Evolutionary conservation across 805 yeast species (phyloP), one percentile per base, ranked within the genome.

Genomic region (Metschnikowia vanudenii): DNA sequence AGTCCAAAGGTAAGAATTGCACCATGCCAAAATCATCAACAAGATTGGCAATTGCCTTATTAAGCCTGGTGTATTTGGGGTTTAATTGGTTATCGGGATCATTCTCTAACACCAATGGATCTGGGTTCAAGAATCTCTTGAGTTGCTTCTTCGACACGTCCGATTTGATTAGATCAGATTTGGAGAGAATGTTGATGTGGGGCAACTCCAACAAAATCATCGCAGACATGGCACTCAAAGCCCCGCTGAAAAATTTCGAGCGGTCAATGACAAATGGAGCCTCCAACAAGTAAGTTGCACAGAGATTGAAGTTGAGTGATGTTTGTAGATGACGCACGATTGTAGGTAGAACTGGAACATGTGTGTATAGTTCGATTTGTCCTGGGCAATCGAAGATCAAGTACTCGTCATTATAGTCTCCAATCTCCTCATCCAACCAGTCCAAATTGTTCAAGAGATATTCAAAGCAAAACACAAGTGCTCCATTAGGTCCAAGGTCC

Each of bases 21-120:
- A 94, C 97, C 99, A 94, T 94, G 6, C 99, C 99, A 64, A 94
- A 94, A 59, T 94, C 99, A 61, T 94, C 98, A 30, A 91, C 95
- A 55, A 94, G 72, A 52, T 85, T 82, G 0, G 97, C 97, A 55
- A 94, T 90, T 13, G 91, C 78, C 55, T 79, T 78, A 63, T 89
- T 92, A 49, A 94, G 75, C 51, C 74, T 80, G 32, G 82, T 77
- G 60, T 82, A 92, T 58, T 78, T 84, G 11, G 81, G 80, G 56
- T 78, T 80, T 33, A 52, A 40, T 22, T 37, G 50, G 6, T 24
- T 41, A 17, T 47, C 52, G 7, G 47, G 50, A 37, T 52, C 57
- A 22, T 53, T 57, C 28, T 67, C 70, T 53, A 94, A 66, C 34
- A 94, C 63, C 49, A 88, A 65, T 0, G 99, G 96, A 65, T 94